Conservation (phyloP, 495 filamentous ascomycete species). For the Podospora comata region DNA sequence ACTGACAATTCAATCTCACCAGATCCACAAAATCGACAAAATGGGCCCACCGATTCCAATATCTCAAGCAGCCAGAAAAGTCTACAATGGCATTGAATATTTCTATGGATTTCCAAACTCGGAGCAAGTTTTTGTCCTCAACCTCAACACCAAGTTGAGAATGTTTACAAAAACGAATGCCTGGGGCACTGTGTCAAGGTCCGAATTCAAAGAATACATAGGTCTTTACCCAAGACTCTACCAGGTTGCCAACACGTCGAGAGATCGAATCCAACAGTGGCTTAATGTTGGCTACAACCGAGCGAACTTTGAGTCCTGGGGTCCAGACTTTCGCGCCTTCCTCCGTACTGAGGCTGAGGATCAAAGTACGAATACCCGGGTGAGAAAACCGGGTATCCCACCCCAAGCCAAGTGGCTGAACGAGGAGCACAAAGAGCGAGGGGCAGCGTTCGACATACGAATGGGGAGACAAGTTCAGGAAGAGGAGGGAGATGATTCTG, state of each 20-base stretch:
- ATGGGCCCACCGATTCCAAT: background rate
- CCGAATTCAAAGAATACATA: conserved; percentile 11
- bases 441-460: background rate
- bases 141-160: background rate
- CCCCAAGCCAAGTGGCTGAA: background rate
- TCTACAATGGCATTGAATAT: background rate
- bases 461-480: background rate
- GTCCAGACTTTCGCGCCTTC: conserved; percentile 1
- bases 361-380: background rate
- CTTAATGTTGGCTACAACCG: background rate
- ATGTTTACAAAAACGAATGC: background rate
- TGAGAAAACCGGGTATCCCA: conserved; percentile 4
- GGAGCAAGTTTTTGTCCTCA: background rate
- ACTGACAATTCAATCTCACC: background rate
- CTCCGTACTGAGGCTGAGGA: conserved; percentile 4
- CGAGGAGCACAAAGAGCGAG: background rate
- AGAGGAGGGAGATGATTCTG: background rate
- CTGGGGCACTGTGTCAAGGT: background rate
- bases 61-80: background rate
- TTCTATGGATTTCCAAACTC: background rate
- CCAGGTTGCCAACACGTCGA: conserved; percentile 12
- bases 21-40: background rate
- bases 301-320: conserved; percentile 10
- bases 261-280: conserved; percentile 14
- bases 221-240: conserved; percentile 17